Percentiles rank a stretch among this genome's conserved stretches.
phyloP scores from a whole-genome alignment of 1,284 basidiomycete species.

The Hymenochaete sp. region DNA sequence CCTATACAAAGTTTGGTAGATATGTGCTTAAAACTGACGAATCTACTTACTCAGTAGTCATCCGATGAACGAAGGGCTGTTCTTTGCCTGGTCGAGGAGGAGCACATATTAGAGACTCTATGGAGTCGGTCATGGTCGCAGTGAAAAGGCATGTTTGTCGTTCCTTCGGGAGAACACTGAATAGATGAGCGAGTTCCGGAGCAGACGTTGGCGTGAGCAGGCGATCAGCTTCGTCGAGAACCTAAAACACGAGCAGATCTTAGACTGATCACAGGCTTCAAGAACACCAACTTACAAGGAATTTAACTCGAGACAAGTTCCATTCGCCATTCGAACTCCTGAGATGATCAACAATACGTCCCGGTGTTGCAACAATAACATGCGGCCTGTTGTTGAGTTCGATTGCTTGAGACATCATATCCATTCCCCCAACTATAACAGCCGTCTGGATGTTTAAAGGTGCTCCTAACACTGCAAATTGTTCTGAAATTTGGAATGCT shows the following conservation, averaged over 20 bases:
- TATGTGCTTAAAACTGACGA: background rate
- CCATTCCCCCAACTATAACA: constrained; percentile 96
- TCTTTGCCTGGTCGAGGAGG: constrained; percentile 76
- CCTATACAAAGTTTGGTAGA: constrained; percentile 31
- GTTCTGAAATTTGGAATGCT: constrained; percentile 94
- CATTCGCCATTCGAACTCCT: constrained; percentile 74
- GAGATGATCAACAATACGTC: constrained; percentile 88
- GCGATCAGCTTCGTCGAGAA: constrained; percentile 95
- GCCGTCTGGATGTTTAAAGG: constrained; percentile 76
- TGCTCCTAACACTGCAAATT: constrained; percentile 87
- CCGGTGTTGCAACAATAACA: constrained; percentile 93
- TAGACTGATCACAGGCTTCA: background rate
- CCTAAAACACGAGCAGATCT: constrained; percentile 35
- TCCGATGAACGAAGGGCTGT: constrained; percentile 82
- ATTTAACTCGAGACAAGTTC: constrained; percentile 80
- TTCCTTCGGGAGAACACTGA: constrained; percentile 71
- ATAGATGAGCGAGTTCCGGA: constrained; percentile 76
- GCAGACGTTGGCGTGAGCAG: constrained; percentile 88
- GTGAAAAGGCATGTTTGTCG: constrained; percentile 97
- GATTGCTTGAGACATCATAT: constrained; percentile 92
- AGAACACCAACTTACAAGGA: constrained; percentile 52
- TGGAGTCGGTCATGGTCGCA: constrained; percentile 85
- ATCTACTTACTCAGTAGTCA: constrained; percentile 60
- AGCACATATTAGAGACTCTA: constrained; percentile 72
- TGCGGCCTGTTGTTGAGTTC: constrained; percentile 85